phyloP scores from a whole-genome alignment of 1,284 basidiomycete species.

The Cryptococcus sp. region DNA sequence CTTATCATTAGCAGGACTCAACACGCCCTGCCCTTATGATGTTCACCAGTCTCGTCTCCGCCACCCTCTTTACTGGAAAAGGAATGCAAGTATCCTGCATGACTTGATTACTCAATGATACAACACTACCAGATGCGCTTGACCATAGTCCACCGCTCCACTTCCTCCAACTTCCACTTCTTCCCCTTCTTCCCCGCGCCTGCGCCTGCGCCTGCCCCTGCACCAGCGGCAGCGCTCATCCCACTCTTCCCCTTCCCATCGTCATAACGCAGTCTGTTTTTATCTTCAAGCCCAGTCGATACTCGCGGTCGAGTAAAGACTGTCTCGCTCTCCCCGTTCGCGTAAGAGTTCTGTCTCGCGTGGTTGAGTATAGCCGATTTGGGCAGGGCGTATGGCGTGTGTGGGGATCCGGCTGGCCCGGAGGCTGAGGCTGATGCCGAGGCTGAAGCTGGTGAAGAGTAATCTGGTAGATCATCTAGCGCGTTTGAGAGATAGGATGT shows the following conservation, averaged over 20 bases:
- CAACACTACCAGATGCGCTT: conserved; percentile 76
- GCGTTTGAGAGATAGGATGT: conserved; percentile 69
- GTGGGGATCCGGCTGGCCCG: neutral
- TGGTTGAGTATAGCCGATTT: conserved; percentile 5
- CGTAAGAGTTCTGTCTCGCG: neutral
- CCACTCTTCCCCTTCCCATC: conserved; percentile 61
- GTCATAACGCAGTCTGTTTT: neutral
- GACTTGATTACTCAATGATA: neutral
- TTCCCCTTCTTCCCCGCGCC: conserved; percentile 60
- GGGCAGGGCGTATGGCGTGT: conserved; percentile 2
- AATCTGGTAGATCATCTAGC: conserved; percentile 67
- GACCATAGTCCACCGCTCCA: conserved; percentile 90
- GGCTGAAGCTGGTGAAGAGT: conserved; percentile 37
- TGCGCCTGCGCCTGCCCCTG: conserved; percentile 25
- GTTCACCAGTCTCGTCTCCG: too few species aligned
- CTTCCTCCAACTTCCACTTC: conserved; percentile 72
- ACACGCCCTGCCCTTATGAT: too few species aligned
- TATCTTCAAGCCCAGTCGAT: too few species aligned
- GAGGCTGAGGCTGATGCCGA: conserved; percentile 2
- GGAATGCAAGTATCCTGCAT: neutral
- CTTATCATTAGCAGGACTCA: too few species aligned
- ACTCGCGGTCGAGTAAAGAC: too few species aligned
- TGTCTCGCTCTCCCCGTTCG: too few species aligned
- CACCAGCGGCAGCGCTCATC: conserved; percentile 1
- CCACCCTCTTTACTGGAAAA: neutral